Evolutionary conservation across 306 rosid genomes (phyloP).

Genomic region (Quercus berberidifolia): DNA sequence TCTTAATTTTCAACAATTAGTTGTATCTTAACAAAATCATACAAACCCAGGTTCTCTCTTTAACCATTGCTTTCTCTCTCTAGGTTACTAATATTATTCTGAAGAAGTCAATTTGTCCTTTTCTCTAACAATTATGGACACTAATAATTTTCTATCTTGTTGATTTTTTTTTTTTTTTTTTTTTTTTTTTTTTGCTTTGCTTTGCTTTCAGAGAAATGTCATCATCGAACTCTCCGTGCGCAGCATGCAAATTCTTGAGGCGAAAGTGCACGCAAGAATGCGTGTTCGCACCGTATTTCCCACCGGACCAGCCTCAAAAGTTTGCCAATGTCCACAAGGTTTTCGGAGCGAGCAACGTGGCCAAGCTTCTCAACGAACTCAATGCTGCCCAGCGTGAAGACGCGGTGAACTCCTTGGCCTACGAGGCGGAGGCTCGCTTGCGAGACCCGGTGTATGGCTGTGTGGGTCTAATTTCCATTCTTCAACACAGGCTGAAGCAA

Average conservation of each 20-base stretch:
- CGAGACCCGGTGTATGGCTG: constrained; percentile 92
- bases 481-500: constrained; percentile 61
- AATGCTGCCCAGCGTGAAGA: constrained; percentile 66
- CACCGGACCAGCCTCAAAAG: constrained; percentile 87
- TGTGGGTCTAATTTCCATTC: constrained; percentile 85
- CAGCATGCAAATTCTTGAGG: constrained; percentile 79
- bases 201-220: constrained; percentile 21
- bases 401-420: constrained; percentile 87
- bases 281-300: constrained; percentile 91
- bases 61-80: too few relatives aligned
- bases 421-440: constrained; percentile 83
- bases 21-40: too few relatives aligned
- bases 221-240: constrained; percentile 80
- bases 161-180: neutral
- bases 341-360: constrained; percentile 88
- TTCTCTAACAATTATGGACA: too few relatives aligned
- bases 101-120: too few relatives aligned
- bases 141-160: too few relatives aligned
- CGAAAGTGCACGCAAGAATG: constrained; percentile 92
- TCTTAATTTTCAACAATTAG: too few relatives aligned
- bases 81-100: too few relatives aligned
- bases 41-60: too few relatives aligned
- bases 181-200: too few relatives aligned
- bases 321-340: constrained; percentile 81
- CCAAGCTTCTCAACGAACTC: constrained; percentile 78